A percentile compares a stretch with the other conserved stretches of the same genome.
Evolutionary conservation across 1,284 basidiomycete genomes (phyloP).

Genomic region (Chondrostereum purpureum): DNA sequence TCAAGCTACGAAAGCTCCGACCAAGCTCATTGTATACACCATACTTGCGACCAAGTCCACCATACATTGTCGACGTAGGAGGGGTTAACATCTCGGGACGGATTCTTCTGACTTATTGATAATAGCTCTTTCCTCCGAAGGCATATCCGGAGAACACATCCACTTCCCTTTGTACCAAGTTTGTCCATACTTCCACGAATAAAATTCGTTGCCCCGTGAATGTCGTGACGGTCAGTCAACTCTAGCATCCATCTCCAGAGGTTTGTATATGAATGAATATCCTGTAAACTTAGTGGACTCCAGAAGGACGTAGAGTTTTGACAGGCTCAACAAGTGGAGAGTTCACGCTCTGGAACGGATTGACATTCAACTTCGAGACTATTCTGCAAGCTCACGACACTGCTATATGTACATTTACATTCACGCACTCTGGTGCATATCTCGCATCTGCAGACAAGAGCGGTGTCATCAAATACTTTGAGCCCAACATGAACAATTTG

Average conservation of each 20-base stretch:
- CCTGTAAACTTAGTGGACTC: slow-evolving; percentile 73
- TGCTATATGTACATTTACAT: slow-evolving; percentile 84
- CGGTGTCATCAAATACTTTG: slow-evolving; percentile 97
- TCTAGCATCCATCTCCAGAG: slow-evolving; percentile 4
- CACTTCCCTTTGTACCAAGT: slow-evolving; percentile 90
- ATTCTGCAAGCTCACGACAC: slow-evolving; percentile 97
- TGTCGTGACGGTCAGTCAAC: slow-evolving; percentile 74
- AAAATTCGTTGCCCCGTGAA: slow-evolving; percentile 97
- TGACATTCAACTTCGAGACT: slow-evolving; percentile 99
- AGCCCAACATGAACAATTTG: slow-evolving; percentile 97
- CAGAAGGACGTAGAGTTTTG: slow-evolving; percentile 86
- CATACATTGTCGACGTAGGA: slow-evolving; percentile 78
- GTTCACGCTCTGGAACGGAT: slow-evolving; percentile 98
- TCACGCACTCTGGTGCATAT: slow-evolving; percentile 87
- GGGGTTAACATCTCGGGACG: slow-evolving; percentile 16
- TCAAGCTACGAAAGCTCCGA: slow-evolving; percentile 67
- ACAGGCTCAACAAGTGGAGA: slow-evolving; percentile 97
- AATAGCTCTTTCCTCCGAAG: slow-evolving; percentile 83
- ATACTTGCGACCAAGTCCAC: slow-evolving; percentile 72
- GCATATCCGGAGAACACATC: slow-evolving; percentile 87
- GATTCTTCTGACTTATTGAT: slow-evolving; percentile 14
- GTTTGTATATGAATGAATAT: not conserved
- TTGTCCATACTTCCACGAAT: slow-evolving; percentile 97
- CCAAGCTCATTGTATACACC: slow-evolving; percentile 71
- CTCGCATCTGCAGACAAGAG: slow-evolving; percentile 90